Base-by-base conservation (phyloP, 129 eudicot species). In the Flaveria bidentis region DNA sequence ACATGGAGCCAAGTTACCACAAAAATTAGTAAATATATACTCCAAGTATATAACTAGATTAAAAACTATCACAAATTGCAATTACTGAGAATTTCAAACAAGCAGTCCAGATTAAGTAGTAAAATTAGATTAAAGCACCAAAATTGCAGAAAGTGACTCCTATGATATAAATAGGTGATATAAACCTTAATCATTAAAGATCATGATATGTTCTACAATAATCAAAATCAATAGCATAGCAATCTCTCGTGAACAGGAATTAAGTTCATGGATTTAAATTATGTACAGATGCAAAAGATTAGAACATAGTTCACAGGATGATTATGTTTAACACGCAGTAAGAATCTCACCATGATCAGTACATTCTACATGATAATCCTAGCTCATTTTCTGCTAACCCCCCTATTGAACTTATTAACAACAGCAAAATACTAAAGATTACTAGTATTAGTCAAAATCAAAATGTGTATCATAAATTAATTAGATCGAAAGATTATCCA, bases 21-120 rank as follows among this genome's bases (percentile, higher is more conserved):
- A 58, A 73, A 72, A 73, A 56, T 6, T 18, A 71, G 67, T 73
- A 62, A 39, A 55, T 18, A 53, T 55, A 55, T 36, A 72, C 52
- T 53, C 42, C 36, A 30, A 30, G 36, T 30, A 30, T 72, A 23
- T 39, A 72, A 45, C 76, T 56, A 72, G 67, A 55, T 39, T 14
- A 15, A 5, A 73, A 55, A 1, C 6, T 73, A 41, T 55, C 53
- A 20, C 41, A 36, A 18, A 33, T 28, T 33, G 18, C 41, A 62
- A 13, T 56, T 46, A 23, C 41, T 13, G 57, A 44, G 58, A 60
- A 74, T 74, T 57, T 74, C 78, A 60, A 74, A 61, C 71, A 44
- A 61, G 4, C 3, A n/a, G 23, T 64, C 72, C 47, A 50, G 22
- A 76, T 46, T 22, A 55, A 55, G 77, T 22, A 17, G 53, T 67